A percentile compares a stretch with the other conserved stretches of the same genome.
These are phyloP conservation scores for Penicillium parvum DNA, from an alignment of 495 filamentous ascomycete genomes.

Conservation along the genomic window DNA sequence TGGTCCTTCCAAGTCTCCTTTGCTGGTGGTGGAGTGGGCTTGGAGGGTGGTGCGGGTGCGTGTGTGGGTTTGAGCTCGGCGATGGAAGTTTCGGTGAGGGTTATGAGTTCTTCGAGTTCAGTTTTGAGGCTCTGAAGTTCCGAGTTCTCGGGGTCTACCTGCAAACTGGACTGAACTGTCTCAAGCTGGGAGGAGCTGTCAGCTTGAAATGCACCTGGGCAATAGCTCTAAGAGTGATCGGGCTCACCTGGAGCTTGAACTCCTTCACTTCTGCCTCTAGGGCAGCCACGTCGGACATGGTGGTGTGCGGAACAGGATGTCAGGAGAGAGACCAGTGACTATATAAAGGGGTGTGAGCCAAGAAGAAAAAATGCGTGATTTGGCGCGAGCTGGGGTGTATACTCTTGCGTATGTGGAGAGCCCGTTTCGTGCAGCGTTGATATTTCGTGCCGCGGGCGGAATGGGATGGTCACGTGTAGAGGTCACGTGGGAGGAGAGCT, in stretches of 20 bases:
- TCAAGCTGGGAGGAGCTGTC: conserved; percentile 57
- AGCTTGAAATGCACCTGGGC: not conserved
- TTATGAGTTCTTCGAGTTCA: conserved; percentile 82
- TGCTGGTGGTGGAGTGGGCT: conserved; percentile 41
- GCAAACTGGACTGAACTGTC: conserved; percentile 67
- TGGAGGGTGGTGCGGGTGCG: conserved; percentile 40
- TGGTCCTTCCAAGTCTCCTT: conserved; percentile 71
- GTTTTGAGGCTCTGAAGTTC: conserved; percentile 73
- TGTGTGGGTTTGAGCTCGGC: conserved; percentile 71
- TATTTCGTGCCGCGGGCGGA: too few relatives aligned
- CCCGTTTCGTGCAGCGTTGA: too few relatives aligned
- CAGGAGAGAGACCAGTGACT: not conserved
- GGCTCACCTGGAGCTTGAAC: conserved; percentile 71
- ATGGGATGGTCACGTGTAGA: not conserved
- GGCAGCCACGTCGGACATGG: conserved; percentile 57
- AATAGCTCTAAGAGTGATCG: not conserved
- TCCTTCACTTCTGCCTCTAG: conserved; percentile 75
- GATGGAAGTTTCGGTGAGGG: conserved; percentile 71
- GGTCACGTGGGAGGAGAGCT: too few relatives aligned
- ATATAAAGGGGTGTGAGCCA: not conserved
- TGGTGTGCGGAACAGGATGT: conserved; percentile 12
- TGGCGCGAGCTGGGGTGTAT: not conserved
- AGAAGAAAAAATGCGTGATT: not conserved
- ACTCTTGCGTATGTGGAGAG: conserved; percentile 2
- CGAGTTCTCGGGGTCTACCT: conserved; percentile 76